phyloP scores from a whole-genome alignment of 148 eudicot species.

The Chenopodium album region DNA sequence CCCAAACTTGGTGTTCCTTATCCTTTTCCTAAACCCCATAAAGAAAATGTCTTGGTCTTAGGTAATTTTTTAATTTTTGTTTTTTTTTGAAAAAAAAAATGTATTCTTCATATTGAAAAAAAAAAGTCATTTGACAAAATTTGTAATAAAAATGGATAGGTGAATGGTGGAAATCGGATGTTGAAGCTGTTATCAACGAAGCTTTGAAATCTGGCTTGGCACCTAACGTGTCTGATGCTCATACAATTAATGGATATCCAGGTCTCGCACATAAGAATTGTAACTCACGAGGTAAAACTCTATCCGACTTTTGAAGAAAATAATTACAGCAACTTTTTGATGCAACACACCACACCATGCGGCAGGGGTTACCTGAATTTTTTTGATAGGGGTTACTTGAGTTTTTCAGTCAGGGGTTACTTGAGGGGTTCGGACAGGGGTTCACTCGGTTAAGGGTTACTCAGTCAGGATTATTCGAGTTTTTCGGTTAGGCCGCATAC shows the following conservation, averaged over 20 bases:
- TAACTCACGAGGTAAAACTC: background rate
- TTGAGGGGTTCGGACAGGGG: too few relatives aligned
- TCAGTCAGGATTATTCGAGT: too few relatives aligned
- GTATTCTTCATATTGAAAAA: too few relatives aligned
- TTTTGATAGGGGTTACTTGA: too few relatives aligned
- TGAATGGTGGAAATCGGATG: background rate
- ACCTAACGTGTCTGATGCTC: background rate
- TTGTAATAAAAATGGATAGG: background rate
- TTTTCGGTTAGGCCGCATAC: too few relatives aligned
- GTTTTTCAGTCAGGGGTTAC: too few relatives aligned
- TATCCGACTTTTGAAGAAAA: too few relatives aligned
- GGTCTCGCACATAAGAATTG: background rate
- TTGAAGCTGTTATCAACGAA: background rate
- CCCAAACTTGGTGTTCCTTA: constrained; percentile 16
- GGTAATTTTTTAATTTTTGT: background rate
- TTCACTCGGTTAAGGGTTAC: too few relatives aligned
- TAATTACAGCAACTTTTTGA: too few relatives aligned
- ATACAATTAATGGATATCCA: background rate
- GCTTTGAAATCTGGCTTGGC: background rate
- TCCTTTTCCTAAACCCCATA: constrained; percentile 17
- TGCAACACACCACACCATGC: too few relatives aligned
- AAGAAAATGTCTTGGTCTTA: background rate
- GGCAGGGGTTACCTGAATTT: too few relatives aligned
- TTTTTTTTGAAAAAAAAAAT: too few relatives aligned
- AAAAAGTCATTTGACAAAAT: background rate